Evolutionary conservation across 768 basidiomycete species (phyloP).

Genomic region (Pleurotus cornucopiae): DNA sequence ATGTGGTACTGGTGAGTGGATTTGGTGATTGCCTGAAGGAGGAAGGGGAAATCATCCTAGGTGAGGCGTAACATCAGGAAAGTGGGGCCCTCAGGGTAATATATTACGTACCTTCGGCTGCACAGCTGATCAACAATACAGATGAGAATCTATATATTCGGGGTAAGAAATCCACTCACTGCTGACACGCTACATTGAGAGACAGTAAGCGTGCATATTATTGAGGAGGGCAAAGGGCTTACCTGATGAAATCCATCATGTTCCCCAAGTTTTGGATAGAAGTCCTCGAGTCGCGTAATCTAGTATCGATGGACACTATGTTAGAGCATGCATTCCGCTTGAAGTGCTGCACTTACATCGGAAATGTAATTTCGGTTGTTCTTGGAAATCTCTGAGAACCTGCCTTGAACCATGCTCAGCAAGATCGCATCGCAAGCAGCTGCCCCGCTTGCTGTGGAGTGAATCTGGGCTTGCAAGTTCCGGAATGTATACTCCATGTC

Average conservation of each 20-base stretch:
- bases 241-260: conserved; percentile 2
- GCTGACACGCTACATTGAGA: background rate
- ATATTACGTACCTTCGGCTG: background rate
- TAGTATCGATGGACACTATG: background rate
- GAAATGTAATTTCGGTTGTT: conserved; percentile 3
- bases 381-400: background rate
- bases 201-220: background rate
- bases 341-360: background rate
- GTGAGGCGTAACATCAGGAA: no score
- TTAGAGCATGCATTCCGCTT: background rate
- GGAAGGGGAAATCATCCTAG: background rate
- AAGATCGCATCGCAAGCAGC: background rate
- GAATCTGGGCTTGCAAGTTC: background rate
- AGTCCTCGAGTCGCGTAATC: conserved; percentile 6
- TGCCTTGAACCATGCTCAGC: background rate
- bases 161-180: background rate
- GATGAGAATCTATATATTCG: background rate
- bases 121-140: background rate
- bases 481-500: conserved; percentile 5
- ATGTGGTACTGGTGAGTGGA: background rate
- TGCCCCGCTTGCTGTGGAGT: background rate
- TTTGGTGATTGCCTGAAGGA: background rate
- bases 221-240: background rate
- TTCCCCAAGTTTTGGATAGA: conserved; percentile 3
- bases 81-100: no score